Evolutionary conservation across 2,329 filamentous ascomycete genomes (phyloP), one percentile per base, ranked within the genome.

Genomic region (Colletotrichum navitas): DNA sequence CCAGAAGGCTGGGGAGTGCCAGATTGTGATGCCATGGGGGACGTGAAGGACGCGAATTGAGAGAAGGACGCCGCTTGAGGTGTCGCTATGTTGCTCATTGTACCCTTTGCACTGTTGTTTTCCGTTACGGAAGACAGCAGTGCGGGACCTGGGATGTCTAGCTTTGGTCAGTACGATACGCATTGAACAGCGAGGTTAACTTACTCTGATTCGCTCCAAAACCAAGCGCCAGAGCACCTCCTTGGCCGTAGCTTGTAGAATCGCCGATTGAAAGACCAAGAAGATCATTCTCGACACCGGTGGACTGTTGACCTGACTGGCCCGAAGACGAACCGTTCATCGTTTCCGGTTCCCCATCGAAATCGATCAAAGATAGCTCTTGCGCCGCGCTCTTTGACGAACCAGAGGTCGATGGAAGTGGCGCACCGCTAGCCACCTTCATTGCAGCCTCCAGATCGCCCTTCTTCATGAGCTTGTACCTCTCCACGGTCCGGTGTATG

Each of bases 381-480:
- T 94, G 87, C 5, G 84, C 82, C 10, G 86, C 82, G 76, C 92
- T 89, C 83, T 91, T 89, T 86, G 74, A 89, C 5, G 74, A 69
- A 16, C 39, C 24, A 6, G 71, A 78, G 10, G 76, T 18, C 18
- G 76, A 71, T 18, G 79, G 75, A 32, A 81, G 73, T 8, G 85
- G 87, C 18, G 92, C 95, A 36, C 95, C 94, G 78, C 93, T 91
- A 8, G 94, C 94, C 75, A 98, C 93, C 80, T 91, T 93, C 74
- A 92, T 90, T 21, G 96, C 94, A 14, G 86, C 94, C 75, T 95
- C 94, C 55, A 97, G 81, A 78, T 99, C 95, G 29, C 96, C 96
- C 84, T 96, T 97, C 86, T 97, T 99, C 82, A 98, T 91, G 66
- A 98, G 85, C 86, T 94, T 97, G 82, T 98, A 99, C 74, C 96